phyloP scores from a whole-genome alignment of 495 filamentous ascomycete species.

The Neurospora sp. region DNA sequence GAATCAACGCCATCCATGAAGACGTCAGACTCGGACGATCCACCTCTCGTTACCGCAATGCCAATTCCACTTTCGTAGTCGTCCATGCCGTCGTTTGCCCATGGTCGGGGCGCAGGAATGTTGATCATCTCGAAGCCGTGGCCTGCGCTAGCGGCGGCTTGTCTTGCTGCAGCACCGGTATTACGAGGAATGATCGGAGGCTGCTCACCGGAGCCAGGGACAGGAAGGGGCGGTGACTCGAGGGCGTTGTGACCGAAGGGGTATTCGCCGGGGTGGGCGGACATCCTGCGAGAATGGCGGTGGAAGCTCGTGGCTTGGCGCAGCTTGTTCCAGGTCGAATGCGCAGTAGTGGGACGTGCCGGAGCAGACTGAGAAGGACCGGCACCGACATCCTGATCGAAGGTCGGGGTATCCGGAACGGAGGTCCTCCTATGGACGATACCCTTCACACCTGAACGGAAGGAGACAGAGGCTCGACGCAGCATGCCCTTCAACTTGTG shows the following conservation, averaged over 20 bases:
- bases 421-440: slow-evolving; percentile 38
- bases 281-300: slow-evolving; percentile 31
- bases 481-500: slow-evolving; percentile 32
- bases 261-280: slow-evolving; percentile 24
- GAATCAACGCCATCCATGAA: slow-evolving; percentile 17
- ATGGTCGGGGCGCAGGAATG: slow-evolving; percentile 20
- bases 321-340: slow-evolving; percentile 37
- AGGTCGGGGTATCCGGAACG: slow-evolving; percentile 25
- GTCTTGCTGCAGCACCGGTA: slow-evolving; percentile 58
- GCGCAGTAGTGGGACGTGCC: slow-evolving; percentile 33
- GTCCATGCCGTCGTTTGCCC: slow-evolving; percentile 29
- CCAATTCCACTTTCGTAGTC: slow-evolving; percentile 76
- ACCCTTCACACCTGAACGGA: slow-evolving; percentile 30
- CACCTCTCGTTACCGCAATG: slow-evolving; percentile 46
- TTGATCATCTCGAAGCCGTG: slow-evolving; percentile 51
- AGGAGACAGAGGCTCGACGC: slow-evolving; percentile 40
- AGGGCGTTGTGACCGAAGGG: slow-evolving; percentile 24
- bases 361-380: slow-evolving; percentile 7
- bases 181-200: slow-evolving; percentile 45
- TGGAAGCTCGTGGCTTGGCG: slow-evolving; percentile 40
- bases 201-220: slow-evolving; percentile 38
- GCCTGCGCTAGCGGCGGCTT: slow-evolving; percentile 53
- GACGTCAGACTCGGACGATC: slow-evolving; percentile 32
- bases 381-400: slow-evolving; percentile 19
- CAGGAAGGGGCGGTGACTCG: slow-evolving; percentile 29